Evolutionary conservation across 352 stramenopile species (phyloP), one percentile per base, ranked within the genome.

Genomic region (Pilasporangium apinafurcum): DNA sequence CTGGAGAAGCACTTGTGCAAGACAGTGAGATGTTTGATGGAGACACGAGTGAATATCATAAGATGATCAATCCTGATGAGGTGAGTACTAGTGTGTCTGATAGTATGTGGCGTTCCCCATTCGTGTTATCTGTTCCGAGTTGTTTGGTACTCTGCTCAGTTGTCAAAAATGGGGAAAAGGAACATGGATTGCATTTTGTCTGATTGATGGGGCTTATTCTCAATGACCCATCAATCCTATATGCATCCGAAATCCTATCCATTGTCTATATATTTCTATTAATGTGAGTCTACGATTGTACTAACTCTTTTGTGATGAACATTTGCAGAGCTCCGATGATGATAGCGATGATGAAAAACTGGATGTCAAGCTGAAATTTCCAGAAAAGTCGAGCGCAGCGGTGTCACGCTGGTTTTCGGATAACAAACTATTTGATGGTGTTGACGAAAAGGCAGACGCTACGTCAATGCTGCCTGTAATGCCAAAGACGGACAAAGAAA

Each of bases 401-500:
- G 77, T 92, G 4, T 82, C 70, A 13, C 80, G 83, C 0, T 94
- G 83, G 83, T 94, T 94, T 21, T 86, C 75, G 0, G 76, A 78
- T 37, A 94, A 92, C 62, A 74, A 90, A 38, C 45, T 94, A 0
- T 94, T 94, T 25, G 76, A 89, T 0, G 71, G 71, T 9, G 73
- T 92, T 2, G 68, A 85, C 2, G 63, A 85, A 1, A 44, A 44
- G 3, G 79, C 81, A 31, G 65, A 86, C 2, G 52, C 53, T 0
- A 14, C 60, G 8, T 53, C 58, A 34, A 32, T 41, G 8, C 24
- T 88, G 16, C 62, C 73, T 0, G 78, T 83, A 8, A 99, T 99
- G 87, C 96, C 96, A 0, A 98, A 98, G 65, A 99, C 96, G 0
- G 97, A 99, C 51, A 99, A 99, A 59, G 78, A 99, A 55, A 93